Evolutionary conservation across 139 green algal species (phyloP).

Genomic region (Gonium pectorale): DNA sequence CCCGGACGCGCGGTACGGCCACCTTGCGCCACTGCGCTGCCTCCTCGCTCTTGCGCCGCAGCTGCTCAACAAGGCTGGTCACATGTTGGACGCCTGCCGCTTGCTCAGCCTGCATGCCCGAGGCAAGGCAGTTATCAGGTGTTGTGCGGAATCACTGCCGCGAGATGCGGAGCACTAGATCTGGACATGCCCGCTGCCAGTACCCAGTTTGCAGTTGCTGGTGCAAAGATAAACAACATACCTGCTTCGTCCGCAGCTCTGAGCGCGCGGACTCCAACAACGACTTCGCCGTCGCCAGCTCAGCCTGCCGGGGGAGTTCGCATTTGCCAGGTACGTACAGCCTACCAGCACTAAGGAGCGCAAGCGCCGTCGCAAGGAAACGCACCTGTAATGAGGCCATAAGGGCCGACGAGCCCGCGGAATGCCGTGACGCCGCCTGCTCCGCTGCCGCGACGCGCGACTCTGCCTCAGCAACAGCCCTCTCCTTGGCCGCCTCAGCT

Average conservation of each 20-base stretch:
- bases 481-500: background rate
- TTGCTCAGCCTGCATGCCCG: slow-evolving; percentile 1
- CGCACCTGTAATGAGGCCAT: slow-evolving; percentile 3
- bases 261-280: background rate
- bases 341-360: too few species aligned
- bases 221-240: background rate
- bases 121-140: too few species aligned
- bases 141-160: too few species aligned
- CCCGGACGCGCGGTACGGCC: background rate
- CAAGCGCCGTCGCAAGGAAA: too few species aligned
- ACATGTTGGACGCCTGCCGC: background rate
- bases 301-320: too few species aligned
- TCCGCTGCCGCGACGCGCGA: background rate
- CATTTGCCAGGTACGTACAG: too few species aligned
- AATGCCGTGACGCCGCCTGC: background rate
- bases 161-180: too few species aligned
- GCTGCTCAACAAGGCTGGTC: background rate
- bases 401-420: background rate
- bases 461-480: background rate
- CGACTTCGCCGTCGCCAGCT: slow-evolving; percentile 12
- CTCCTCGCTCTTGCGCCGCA: background rate
- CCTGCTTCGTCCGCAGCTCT: background rate
- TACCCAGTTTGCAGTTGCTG: too few species aligned
- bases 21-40: background rate
- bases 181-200: too few species aligned